Percentiles rank a stretch among this genome's conserved stretches.
These are phyloP conservation scores for Epichloe bromicola DNA, from an alignment of 2,329 filamentous ascomycete species.

Conservation along the genomic window DNA sequence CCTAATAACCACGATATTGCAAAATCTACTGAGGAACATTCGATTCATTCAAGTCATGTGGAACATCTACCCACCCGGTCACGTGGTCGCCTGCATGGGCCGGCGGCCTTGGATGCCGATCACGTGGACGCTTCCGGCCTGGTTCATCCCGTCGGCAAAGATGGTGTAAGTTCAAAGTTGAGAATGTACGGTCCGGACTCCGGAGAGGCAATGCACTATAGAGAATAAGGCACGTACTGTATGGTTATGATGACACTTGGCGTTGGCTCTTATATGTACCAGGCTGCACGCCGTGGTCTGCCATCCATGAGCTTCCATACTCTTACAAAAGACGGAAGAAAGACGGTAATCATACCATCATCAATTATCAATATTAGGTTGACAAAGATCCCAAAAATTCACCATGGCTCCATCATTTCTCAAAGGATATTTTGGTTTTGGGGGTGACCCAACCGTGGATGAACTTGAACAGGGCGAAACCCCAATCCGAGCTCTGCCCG, in stretches of 20 bases:
- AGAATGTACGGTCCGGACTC: neutral
- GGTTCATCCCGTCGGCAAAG: neutral
- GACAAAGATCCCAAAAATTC: too few species aligned
- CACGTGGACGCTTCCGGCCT: conserved; percentile 6
- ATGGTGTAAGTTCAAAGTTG: neutral
- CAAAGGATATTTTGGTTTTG: conserved; percentile 26
- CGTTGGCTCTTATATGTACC: neutral
- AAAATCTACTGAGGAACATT: too few species aligned
- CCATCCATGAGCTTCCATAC: neutral
- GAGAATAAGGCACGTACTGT: neutral
- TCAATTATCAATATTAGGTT: neutral
- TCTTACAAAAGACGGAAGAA: neutral
- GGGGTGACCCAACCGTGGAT: conserved; percentile 11
- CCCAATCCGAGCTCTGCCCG: conserved; percentile 28
- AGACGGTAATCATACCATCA: neutral
- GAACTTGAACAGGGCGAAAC: conserved; percentile 12
- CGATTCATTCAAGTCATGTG: neutral
- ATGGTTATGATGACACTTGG: too few species aligned
- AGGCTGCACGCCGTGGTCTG: neutral
- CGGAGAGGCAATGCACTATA: neutral
- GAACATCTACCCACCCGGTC: neutral
- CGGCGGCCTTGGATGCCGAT: conserved; percentile 3
- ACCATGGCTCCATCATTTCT: conserved; percentile 14
- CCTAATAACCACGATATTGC: too few species aligned
- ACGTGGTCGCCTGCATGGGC: neutral